Percentiles rank a stretch among this genome's conserved stretches.
Conservation (phyloP, 495 filamentous ascomycete genomes). For the Neurospora sp. region DNA sequence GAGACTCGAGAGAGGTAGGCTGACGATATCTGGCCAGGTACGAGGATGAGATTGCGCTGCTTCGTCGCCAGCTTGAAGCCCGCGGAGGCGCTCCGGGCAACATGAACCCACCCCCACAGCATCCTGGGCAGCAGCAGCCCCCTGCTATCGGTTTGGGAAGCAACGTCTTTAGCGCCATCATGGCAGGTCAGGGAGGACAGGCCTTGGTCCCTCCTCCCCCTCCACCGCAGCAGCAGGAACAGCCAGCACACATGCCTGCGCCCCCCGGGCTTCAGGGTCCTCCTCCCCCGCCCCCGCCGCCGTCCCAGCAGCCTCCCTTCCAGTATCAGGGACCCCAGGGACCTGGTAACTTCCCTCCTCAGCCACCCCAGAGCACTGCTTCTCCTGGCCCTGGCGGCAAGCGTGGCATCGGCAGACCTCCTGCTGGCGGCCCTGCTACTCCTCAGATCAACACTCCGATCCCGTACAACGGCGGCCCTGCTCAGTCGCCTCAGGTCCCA, state of each 20-base stretch:
- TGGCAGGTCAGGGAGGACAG: conserved; percentile 81
- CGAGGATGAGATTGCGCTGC: conserved; percentile 76
- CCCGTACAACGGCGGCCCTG: conserved; percentile 64
- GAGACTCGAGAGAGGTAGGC: not conserved
- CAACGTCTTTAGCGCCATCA: conserved; percentile 90
- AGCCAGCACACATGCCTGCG: conserved; percentile 48
- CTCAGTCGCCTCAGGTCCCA: conserved; percentile 69
- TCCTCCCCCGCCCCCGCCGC: conserved; percentile 46
- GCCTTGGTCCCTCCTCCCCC: conserved; percentile 83
- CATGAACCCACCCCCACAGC: conserved; percentile 57
- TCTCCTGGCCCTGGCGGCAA: conserved; percentile 75
- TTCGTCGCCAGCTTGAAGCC: conserved; percentile 79
- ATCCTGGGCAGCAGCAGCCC: conserved; percentile 57
- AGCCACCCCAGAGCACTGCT: conserved; percentile 71
- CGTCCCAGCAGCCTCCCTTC: conserved; percentile 39
- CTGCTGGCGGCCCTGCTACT: conserved; percentile 67
- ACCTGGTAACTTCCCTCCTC: conserved; percentile 43
- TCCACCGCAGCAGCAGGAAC: conserved; percentile 46
- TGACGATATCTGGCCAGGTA: conserved; percentile 48
- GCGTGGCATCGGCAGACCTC: conserved; percentile 43
- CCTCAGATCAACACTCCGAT: conserved; percentile 79
- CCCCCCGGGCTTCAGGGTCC: conserved; percentile 56
- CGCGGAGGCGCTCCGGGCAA: conserved; percentile 56
- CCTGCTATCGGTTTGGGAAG: conserved; percentile 84
- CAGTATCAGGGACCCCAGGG: conserved; percentile 38